phyloP scores from a whole-genome alignment of 2,329 filamentous ascomycete genomes.

The Magnaporthiopsis incrustans region DNA sequence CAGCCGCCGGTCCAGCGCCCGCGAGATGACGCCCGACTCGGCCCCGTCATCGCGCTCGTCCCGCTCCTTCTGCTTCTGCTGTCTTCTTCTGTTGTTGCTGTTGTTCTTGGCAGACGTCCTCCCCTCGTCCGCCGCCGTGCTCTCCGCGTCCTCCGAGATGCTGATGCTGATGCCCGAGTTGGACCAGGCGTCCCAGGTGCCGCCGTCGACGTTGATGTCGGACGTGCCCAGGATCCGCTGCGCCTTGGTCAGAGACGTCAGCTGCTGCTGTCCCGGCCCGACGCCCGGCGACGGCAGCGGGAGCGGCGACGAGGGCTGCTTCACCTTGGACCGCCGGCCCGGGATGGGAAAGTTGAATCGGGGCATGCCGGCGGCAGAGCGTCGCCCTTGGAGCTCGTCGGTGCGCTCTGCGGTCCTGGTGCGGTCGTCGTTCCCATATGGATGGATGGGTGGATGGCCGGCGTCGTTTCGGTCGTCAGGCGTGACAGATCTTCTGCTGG shows the following conservation, averaged over 20 bases:
- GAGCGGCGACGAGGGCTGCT: constrained; percentile 9
- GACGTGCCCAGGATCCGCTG: constrained; percentile 42
- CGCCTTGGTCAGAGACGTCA: constrained; percentile 39
- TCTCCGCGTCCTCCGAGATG: constrained; percentile 24
- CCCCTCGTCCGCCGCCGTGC: constrained; percentile 16
- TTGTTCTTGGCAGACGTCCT: constrained; percentile 13
- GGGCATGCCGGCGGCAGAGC: constrained; percentile 14
- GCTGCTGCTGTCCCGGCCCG: constrained; percentile 3
- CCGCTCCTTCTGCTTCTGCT: constrained; percentile 2
- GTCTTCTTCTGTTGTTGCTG: constrained; percentile 15
- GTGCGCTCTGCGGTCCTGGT: not conserved
- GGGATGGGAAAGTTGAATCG: constrained; percentile 42
- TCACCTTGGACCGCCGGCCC: constrained; percentile 36
- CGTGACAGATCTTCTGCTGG: too few species aligned
- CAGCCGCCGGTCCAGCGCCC: constrained; percentile 19
- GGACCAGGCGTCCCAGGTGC: constrained; percentile 34
- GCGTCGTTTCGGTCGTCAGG: not conserved
- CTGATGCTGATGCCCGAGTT: constrained; percentile 37
- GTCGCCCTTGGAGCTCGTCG: not conserved
- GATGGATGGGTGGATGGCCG: too few species aligned
- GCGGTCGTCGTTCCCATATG: too few species aligned
- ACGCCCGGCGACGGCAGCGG: not conserved
- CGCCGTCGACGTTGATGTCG: constrained; percentile 32
- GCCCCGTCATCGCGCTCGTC: constrained; percentile 28
- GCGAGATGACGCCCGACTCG: constrained; percentile 39